Base-by-base conservation (phyloP, 805 yeast species). In the Ogataea neopini region DNA sequence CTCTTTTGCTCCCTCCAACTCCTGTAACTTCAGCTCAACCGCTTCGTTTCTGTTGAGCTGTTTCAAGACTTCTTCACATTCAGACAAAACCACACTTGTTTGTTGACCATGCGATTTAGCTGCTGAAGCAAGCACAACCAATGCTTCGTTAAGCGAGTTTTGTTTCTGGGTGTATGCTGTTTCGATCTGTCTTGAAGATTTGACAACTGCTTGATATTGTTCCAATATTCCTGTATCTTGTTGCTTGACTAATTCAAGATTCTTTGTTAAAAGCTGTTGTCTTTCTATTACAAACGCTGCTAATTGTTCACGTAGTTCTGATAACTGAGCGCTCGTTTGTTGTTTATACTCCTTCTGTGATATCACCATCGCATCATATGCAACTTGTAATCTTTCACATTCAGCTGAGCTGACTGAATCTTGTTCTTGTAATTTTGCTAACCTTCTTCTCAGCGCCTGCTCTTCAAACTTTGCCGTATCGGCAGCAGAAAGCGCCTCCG, bases 351-450 rank as follows among this genome's bases (percentile, higher is more conserved):
- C 61, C 41, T 67, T 66, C 51, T 80, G 84, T 3, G 80, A 67
- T 2, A 72, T 69, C 20, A 79, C 66, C 23, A 84, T 60, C 0
- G 83, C 75, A 52, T 83, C 85, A 60, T 84, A 82, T 6, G 84
- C 76, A 23, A 72, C 72, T 56, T 81, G 77, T 52, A 81, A 67
- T 44, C 84, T 60, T 58, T 79, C 84, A 42, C 66, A 70, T 58
- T 84, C 89, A 2, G 79, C 69, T 1, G 73, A 68, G 7, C 76
- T 62, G 4, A 66, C 56, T 1, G 70, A 65, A 40, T 77, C 77
- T 42, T 72, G 69, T 37, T 73, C 75, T 52, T 77, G 78, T 34
- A 80, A 61, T 49, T 70, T 74, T 10, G 70, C 71, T 53, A 80
- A 68, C 45, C 81, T 72, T 22, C 73, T 68, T 48, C 78, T 76